Evolutionary conservation across 2,329 filamentous ascomycete genomes (phyloP), one percentile per base, ranked within the genome.

Genomic region (Penicillium rolfsii): DNA sequence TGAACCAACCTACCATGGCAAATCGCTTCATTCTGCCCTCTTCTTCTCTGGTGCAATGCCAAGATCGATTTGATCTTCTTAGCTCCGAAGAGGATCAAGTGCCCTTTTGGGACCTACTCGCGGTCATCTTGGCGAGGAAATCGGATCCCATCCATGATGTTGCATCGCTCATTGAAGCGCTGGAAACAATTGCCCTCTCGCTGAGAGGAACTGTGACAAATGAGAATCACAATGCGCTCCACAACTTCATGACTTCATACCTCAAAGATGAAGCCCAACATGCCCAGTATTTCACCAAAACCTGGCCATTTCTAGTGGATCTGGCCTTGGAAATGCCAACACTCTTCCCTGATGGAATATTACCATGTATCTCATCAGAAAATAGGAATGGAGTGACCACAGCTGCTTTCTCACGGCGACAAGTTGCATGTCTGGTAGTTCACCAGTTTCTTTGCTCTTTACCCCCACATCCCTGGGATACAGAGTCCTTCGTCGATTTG

Each of bases 401-500:
- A 26, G 33, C 19, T 24, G n/a, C 22, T 28, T 53, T 53, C 4
- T 16, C 50, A 19, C 33, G 35, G 19, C 50, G 50, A 40, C 50
- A 53, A 28, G 26, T 53, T 26, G 50, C 50, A 40, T 53, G 50
- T 28, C 33, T 53, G 50, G 35, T 41, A 26, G 50, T 53, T 5
- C 50, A 53, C 30, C 50, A 53, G 22, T 53, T 53, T 12, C 50
- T 53, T 12, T 53, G 50, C 50, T 53, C 50, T 5, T 28, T 53
- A 19, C 50, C 50, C 14, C 5, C 33, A 11, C 50, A 40, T 28
- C 50, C 50, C 5, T 53, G 35, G 50, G 22, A 30, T 24, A 53
- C 50, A 11, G 50, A 53, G 35, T 53, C 50, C 8, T 53, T 53
- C 6, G 50, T 53, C 5, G 50, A 53, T 40, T 5, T 53, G 4